Evolutionary conservation across 2,329 filamentous ascomycete species (phyloP), one percentile per base, ranked within the genome.

Genomic region (Fusarium begoniae): DNA sequence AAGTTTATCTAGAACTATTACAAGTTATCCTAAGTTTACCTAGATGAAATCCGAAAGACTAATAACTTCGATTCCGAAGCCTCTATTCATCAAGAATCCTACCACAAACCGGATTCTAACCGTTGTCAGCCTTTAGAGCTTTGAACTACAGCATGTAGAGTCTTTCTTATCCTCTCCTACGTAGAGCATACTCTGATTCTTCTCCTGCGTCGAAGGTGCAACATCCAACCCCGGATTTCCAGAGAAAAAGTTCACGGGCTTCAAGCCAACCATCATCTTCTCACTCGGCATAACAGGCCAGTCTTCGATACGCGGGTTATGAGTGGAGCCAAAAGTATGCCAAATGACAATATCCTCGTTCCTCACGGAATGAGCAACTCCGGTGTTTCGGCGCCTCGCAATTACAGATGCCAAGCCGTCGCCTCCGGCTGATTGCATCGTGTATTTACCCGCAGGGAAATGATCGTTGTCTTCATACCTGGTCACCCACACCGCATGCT

Each of bases 221-320:
- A 89, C 85, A 74, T 89, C 87, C 10, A 88, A 62, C 0, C 83
- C 85, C 0, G 86, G 87, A 63, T 89, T 89, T 9, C 83, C 83
- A 3, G 81, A 79, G 68, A 89, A 89, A 75, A 90, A 88, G 67
- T 89, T 89, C 5, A 86, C 84, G 0, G 88, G 87, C 76, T 87
- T 88, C 58, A 90, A 78, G 0, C 81, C 80, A 0, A 89, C 86
- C 64, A 82, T 82, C 73, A 89, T 82, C 61, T 83, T 87, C 78
- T 92, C 91, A 69, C 84, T 86, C 0, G 90, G 91, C 91, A 93
- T 93, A 10, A 92, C 89, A 0, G 90, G 91, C 84, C 91, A 93
- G 76, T 93, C 91, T 74, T 93, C 91, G 17, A 89, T 86, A 1
- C 90, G 84, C 0, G 90, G 90, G 30, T 91, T 89, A 72, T 93